Evolutionary conservation across 2,329 filamentous ascomycete species (phyloP).

Genomic region (Aspergillus transmontanensis): DNA sequence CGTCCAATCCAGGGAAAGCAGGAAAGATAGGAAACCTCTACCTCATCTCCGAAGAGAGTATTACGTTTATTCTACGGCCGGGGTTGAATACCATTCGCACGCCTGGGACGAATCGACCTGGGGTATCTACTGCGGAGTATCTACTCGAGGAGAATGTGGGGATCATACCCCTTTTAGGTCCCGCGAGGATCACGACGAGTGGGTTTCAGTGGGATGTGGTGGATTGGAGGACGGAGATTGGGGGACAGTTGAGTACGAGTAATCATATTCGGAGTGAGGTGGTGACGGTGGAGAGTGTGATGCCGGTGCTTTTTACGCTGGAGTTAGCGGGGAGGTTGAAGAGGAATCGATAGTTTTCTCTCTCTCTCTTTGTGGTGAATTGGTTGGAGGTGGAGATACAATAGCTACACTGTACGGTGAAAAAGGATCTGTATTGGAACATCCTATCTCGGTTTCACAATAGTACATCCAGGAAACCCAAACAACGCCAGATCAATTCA

Average conservation of each 20-base stretch:
- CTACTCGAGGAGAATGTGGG: slow-evolving; percentile 78
- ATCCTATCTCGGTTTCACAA: not conserved
- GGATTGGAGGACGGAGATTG: slow-evolving; percentile 77
- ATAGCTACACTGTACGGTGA: not conserved
- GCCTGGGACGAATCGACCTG: slow-evolving; percentile 42
- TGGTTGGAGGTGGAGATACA: not conserved
- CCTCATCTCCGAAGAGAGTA: slow-evolving; percentile 76
- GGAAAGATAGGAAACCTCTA: slow-evolving; percentile 62
- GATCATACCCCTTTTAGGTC: slow-evolving; percentile 80
- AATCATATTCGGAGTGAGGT: slow-evolving; percentile 69
- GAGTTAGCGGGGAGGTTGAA: slow-evolving; percentile 56
- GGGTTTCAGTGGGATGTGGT: slow-evolving; percentile 91
- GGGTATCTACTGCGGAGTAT: slow-evolving; percentile 11
- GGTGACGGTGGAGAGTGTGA: slow-evolving; percentile 64
- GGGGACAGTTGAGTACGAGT: slow-evolving; percentile 74
- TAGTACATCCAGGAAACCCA: slow-evolving; percentile 6
- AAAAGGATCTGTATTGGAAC: not conserved
- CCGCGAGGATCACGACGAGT: slow-evolving; percentile 73
- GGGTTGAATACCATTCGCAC: slow-evolving; percentile 71
- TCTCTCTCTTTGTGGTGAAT: not conserved
- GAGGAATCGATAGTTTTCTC: slow-evolving; percentile 15
- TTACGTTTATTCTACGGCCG: slow-evolving; percentile 77
- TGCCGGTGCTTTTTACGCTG: slow-evolving; percentile 73
- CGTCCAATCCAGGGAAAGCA: not conserved
- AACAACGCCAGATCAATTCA: not conserved